phyloP scores from a whole-genome alignment of 2,329 filamentous ascomycete species.

The Pseudogymnoascus verrucosus region DNA sequence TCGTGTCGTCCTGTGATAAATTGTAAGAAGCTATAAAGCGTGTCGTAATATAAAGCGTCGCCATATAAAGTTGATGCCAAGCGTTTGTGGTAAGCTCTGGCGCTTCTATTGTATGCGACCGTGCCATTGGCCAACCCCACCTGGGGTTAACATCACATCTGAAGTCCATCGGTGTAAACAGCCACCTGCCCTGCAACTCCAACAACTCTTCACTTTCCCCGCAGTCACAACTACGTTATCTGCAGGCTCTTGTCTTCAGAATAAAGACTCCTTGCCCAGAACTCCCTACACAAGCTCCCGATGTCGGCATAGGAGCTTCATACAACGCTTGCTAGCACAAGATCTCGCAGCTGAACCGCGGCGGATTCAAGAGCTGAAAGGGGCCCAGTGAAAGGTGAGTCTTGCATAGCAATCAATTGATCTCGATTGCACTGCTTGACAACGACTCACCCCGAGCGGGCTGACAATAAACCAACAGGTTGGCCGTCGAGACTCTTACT shows the following conservation, averaged over 20 bases:
- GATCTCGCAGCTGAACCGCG: not conserved
- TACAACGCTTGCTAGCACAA: conserved; percentile 7
- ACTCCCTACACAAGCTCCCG: not conserved
- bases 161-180: conserved; percentile 6
- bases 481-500: conserved; percentile 4
- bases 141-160: conserved; percentile 9
- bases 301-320: conserved; percentile 5
- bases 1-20: conserved; percentile 1
- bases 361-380: conserved; percentile 7
- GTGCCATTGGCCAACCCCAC: conserved; percentile 7
- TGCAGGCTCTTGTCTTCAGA: not conserved
- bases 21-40: not conserved
- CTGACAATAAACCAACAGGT: not conserved
- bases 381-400: conserved; percentile 5
- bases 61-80: conserved; percentile 2
- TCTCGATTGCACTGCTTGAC: not conserved
- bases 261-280: not conserved
- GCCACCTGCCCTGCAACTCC: not conserved
- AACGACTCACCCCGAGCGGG: not conserved
- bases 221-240: not conserved
- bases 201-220: not conserved
- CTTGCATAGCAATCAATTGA: conserved; percentile 6
- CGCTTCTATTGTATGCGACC: conserved; percentile 2
- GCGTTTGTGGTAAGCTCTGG: conserved; percentile 4
- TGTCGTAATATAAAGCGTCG: conserved; percentile 3